Evolutionary conservation across 164 flowering plant genomes (phyloP).

Genomic region (Nymphaea thermarum): DNA sequence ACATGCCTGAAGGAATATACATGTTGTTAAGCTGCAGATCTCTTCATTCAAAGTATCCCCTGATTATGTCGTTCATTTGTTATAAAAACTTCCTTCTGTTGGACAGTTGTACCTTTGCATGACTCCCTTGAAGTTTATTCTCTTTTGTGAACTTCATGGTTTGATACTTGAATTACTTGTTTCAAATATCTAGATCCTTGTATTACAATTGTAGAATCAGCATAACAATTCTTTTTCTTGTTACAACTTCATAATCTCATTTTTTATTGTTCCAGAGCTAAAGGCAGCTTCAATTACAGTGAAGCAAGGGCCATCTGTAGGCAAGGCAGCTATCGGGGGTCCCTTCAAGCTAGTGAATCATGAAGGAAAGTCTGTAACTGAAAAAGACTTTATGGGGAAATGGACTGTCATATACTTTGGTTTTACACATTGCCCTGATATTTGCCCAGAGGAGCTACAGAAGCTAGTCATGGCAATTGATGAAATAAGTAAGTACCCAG

Average conservation of each 20-base stretch:
- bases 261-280: conserved; percentile 35
- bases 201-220: too few relatives aligned
- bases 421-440: conserved; percentile 97
- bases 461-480: conserved; percentile 86
- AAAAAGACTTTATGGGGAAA: conserved; percentile 57
- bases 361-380: conserved; percentile 70
- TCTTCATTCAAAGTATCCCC: too few relatives aligned
- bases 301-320: conserved; percentile 79
- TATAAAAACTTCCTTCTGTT: too few relatives aligned
- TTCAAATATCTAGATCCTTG: background rate
- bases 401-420: conserved; percentile 95
- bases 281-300: conserved; percentile 43
- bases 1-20: too few relatives aligned
- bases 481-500: conserved; percentile 64
- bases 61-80: too few relatives aligned
- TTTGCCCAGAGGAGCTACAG: conserved; percentile 85
- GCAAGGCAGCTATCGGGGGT: conserved; percentile 90
- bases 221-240: background rate
- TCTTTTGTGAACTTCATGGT: too few relatives aligned
- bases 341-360: conserved; percentile 81
- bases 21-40: too few relatives aligned
- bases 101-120: too few relatives aligned
- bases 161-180: background rate
- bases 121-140: too few relatives aligned
- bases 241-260: background rate